phyloP scores from a whole-genome alignment of 495 filamentous ascomycete species.

The Lentithecium fluviatile region DNA sequence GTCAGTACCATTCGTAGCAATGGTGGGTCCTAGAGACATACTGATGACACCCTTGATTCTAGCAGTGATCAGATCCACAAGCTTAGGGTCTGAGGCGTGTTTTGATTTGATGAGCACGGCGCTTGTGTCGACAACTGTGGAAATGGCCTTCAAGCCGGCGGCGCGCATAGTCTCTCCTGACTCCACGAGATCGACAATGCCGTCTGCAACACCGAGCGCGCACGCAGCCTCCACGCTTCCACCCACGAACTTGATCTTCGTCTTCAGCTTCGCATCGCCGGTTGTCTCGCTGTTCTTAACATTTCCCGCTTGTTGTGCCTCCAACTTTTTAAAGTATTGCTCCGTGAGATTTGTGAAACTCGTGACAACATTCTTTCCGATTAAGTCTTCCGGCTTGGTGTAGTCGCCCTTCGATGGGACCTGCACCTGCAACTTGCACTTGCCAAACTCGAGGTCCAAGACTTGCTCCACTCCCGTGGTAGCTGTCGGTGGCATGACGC shows the following conservation, averaged over 20 bases:
- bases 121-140: slow-evolving; percentile 82
- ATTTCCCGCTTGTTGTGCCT: slow-evolving; percentile 44
- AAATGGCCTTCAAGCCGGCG: slow-evolving; percentile 92
- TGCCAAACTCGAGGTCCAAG: slow-evolving; percentile 85
- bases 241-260: slow-evolving; percentile 87
- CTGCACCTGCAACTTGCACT: slow-evolving; percentile 92
- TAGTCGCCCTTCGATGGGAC: slow-evolving; percentile 82
- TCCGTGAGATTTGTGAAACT: slow-evolving; percentile 84
- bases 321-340: slow-evolving; percentile 77
- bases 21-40: slow-evolving; percentile 42
- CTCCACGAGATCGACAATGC: slow-evolving; percentile 97
- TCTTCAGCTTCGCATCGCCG: slow-evolving; percentile 56
- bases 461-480: slow-evolving; percentile 75
- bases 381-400: slow-evolving; percentile 65
- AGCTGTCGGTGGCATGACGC: slow-evolving; percentile 58
- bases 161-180: slow-evolving; percentile 98
- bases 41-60: slow-evolving; percentile 91
- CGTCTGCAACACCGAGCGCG: slow-evolving; percentile 91
- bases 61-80: slow-evolving; percentile 77
- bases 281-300: slow-evolving; percentile 26
- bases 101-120: slow-evolving; percentile 92
- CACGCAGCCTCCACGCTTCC: slow-evolving; percentile 97
- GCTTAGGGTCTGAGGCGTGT: slow-evolving; percentile 69
- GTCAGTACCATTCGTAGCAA: slow-evolving; percentile 19
- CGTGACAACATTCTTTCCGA: slow-evolving; percentile 93